These are phyloP conservation scores for Coffea humblotiana DNA, from an alignment of 305 asterid genomes.

Conservation along the genomic window DNA sequence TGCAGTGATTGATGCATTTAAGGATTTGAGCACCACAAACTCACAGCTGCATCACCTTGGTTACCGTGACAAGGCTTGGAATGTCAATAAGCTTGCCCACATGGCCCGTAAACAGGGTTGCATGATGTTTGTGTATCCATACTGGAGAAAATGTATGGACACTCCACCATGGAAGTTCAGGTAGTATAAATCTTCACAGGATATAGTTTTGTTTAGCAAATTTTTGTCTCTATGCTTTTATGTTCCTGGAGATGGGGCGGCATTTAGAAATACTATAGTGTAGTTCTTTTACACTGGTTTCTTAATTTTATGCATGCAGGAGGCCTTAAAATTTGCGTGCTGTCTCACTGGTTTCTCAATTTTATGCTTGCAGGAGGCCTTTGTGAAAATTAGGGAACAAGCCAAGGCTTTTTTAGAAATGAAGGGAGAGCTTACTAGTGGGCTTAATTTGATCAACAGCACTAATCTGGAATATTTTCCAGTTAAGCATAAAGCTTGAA, in stretches of 20 bases:
- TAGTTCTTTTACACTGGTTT: not conserved
- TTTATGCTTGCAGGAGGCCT: constrained; percentile 81
- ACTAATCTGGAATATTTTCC: constrained; percentile 97
- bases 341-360: constrained; percentile 13
- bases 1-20: constrained; percentile 93
- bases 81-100: constrained; percentile 97
- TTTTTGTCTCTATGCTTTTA: not conserved
- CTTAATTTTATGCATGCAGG: no score
- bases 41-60: constrained; percentile 97
- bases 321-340: no score
- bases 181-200: constrained; percentile 28
- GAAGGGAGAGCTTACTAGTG: constrained; percentile 98
- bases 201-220: not conserved
- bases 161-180: constrained; percentile 99
- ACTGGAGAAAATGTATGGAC: constrained; percentile 98
- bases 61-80: constrained; percentile 99
- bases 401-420: constrained; percentile 97
- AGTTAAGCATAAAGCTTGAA: constrained; percentile 91
- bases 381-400: constrained; percentile 97
- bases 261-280: not conserved
- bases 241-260: not conserved
- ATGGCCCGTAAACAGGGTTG: constrained; percentile 94
- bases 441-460: constrained; percentile 91
- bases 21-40: constrained; percentile 81
- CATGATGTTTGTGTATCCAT: constrained; percentile 92